These are phyloP conservation scores for Phytomonas francai DNA, from an alignment of 208 protist genomes.

Conservation along the genomic window DNA sequence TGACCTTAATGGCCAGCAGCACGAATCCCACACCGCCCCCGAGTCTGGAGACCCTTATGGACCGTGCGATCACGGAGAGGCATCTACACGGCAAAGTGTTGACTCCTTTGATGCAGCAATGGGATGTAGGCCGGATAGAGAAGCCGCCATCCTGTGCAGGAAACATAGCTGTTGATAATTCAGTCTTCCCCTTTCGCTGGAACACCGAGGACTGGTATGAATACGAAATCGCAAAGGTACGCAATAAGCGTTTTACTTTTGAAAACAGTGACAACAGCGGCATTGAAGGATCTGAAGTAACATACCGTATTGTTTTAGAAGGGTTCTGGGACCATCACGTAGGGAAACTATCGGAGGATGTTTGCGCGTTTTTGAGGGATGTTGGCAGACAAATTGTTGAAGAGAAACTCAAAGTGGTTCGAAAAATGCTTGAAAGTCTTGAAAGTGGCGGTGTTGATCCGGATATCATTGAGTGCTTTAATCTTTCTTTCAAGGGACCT, in stretches of 20 bases:
- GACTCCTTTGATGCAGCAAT: slow-evolving; percentile 66
- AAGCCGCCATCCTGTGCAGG: slow-evolving; percentile 55
- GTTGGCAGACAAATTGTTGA: slow-evolving; percentile 63
- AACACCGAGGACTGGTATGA: slow-evolving; percentile 90
- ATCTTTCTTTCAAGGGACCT: slow-evolving; percentile 33
- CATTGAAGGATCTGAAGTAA: slow-evolving; percentile 62
- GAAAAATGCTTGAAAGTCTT: slow-evolving; percentile 43
- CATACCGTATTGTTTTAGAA: slow-evolving; percentile 78
- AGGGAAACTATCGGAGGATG: slow-evolving; percentile 80
- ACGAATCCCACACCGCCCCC: slow-evolving; percentile 18
- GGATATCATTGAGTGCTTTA: slow-evolving; percentile 54
- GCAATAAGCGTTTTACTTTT: slow-evolving; percentile 79
- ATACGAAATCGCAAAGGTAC: slow-evolving; percentile 85
- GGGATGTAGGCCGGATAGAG: slow-evolving; percentile 71
- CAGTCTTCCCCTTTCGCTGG: slow-evolving; percentile 68
- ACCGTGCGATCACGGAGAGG: slow-evolving; percentile 43
- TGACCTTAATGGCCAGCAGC: slow-evolving; percentile 62
- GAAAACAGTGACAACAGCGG: slow-evolving; percentile 56
- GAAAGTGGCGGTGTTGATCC: slow-evolving; percentile 43
- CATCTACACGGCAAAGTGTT: slow-evolving; percentile 40
- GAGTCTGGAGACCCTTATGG: slow-evolving; percentile 64
- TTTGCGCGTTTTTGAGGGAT: slow-evolving; percentile 81
- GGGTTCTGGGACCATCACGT: slow-evolving; percentile 88
- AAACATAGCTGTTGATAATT: slow-evolving; percentile 42
- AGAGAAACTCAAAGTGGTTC: slow-evolving; percentile 64